Evolutionary conservation across 2,329 filamentous ascomycete genomes (phyloP).

Genomic region (Mariannaea elegans): DNA sequence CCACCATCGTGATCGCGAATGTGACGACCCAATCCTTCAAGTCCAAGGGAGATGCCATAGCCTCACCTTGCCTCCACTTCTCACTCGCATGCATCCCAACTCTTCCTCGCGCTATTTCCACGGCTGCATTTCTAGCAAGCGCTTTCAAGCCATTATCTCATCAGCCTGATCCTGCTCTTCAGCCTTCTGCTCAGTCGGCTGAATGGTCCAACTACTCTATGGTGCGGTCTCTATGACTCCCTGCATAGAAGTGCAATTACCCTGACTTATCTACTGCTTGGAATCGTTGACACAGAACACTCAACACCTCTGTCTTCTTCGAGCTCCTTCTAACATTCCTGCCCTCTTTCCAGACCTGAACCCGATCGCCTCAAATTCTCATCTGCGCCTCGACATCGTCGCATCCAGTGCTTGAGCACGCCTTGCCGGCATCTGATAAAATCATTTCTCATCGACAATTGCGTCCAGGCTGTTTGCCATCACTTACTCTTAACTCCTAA

Average conservation of each 20-base stretch:
- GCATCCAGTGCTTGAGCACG: constrained; percentile 23
- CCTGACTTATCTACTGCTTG: neutral
- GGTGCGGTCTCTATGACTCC: neutral
- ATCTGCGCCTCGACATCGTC: constrained; percentile 33
- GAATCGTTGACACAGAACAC: neutral
- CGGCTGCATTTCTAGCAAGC: constrained; percentile 3
- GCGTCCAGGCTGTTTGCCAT: constrained; percentile 5
- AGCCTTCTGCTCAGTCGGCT: neutral
- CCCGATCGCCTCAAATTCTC: constrained; percentile 32
- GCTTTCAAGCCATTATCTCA: neutral
- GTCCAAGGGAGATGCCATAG: constrained; percentile 12
- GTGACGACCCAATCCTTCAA: constrained; percentile 21
- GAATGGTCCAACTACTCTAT: neutral
- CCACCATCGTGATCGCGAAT: constrained; percentile 23
- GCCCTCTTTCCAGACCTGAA: constrained; percentile 32
- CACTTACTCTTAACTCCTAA: constrained; percentile 13
- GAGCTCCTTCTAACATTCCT: constrained; percentile 34
- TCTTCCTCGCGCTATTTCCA: neutral
- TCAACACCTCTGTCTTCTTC: constrained; percentile 2
- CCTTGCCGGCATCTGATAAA: constrained; percentile 24
- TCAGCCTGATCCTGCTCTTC: neutral
- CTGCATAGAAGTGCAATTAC: neutral
- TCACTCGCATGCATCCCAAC: neutral
- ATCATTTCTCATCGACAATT: constrained; percentile 4
- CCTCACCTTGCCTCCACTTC: neutral